These are phyloP conservation scores for Trichosanthes cucumerina DNA, from an alignment of 306 rosid genomes.

Conservation along the genomic window DNA sequence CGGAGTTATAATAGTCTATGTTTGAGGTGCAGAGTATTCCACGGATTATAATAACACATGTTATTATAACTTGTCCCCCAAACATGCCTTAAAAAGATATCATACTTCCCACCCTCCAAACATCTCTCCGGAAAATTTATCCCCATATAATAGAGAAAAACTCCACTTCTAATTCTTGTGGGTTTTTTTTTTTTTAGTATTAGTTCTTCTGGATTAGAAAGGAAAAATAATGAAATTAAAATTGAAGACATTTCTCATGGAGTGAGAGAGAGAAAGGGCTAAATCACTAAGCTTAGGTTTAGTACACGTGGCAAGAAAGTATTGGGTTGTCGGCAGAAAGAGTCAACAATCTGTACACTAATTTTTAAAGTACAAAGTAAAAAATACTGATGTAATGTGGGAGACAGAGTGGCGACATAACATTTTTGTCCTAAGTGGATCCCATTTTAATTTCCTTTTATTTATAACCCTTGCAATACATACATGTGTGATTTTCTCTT, in stretches of 20 bases:
- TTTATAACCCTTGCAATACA: neutral
- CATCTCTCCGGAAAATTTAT: too few relatives aligned
- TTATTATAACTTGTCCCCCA: too few relatives aligned
- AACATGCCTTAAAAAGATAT: too few relatives aligned
- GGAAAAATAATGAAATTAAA: neutral
- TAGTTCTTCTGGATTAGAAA: neutral
- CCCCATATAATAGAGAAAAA: neutral
- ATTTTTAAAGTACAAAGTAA: neutral
- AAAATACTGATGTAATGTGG: constrained; percentile 7
- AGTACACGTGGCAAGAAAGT: neutral
- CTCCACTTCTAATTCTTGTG: neutral
- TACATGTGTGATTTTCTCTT: neutral
- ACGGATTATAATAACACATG: too few relatives aligned
- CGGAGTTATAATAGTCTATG: too few relatives aligned
- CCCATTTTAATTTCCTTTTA: neutral
- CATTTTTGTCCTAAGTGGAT: constrained; percentile 9
- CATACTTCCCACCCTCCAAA: too few relatives aligned
- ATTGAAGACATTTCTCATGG: neutral
- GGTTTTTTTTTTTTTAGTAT: too few relatives aligned
- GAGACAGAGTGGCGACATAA: constrained; percentile 13
- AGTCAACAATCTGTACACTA: neutral
- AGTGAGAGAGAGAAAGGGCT: neutral
- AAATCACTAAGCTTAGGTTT: neutral
- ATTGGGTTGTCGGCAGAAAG: constrained; percentile 10
- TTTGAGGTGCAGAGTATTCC: too few relatives aligned